Evolutionary conservation across 2,329 filamentous ascomycete genomes (phyloP).

Genomic region (Clarireedia homoeocarpa): DNA sequence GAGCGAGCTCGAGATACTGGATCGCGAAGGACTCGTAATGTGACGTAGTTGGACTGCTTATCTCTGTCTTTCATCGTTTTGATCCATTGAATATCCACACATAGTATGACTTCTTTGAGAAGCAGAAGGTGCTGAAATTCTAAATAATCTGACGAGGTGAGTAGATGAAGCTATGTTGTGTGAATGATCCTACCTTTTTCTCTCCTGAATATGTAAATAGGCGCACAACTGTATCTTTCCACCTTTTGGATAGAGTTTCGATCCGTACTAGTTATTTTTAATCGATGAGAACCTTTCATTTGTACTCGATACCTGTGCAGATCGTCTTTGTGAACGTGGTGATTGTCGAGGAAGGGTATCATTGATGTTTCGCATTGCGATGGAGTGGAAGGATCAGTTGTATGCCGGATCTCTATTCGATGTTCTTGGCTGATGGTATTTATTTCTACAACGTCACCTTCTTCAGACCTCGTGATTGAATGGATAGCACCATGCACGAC

Average conservation of each 20-base stretch:
- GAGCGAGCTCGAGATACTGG: constrained; percentile 7
- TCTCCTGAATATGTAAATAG: constrained; percentile 17
- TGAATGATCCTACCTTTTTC: constrained; percentile 10
- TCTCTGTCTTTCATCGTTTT: constrained; percentile 12
- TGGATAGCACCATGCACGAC: constrained; percentile 10
- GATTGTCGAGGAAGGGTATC: constrained; percentile 21
- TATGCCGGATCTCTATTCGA: constrained; percentile 13
- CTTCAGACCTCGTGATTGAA: constrained; percentile 11
- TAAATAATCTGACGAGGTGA: constrained; percentile 10
- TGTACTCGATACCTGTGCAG: constrained; percentile 14
- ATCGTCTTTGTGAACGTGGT: constrained; percentile 14
- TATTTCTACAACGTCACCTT: constrained; percentile 15
- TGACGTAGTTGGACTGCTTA: constrained; percentile 11
- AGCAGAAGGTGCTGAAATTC: constrained; percentile 16
- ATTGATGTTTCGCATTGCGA: constrained; percentile 15
- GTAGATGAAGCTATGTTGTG: not conserved
- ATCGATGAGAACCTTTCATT: constrained; percentile 16
- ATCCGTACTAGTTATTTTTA: constrained; percentile 13
- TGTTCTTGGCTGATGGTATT: constrained; percentile 11
- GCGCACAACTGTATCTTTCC: constrained; percentile 3
- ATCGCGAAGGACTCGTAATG: constrained; percentile 18
- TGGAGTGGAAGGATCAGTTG: constrained; percentile 10
- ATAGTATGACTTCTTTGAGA: constrained; percentile 13
- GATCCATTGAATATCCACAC: constrained; percentile 13
- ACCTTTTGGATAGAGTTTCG: not conserved